Base-by-base conservation (phyloP, 2,329 filamentous ascomycete species). In the Graphilbum ipis-grandicollis region DNA sequence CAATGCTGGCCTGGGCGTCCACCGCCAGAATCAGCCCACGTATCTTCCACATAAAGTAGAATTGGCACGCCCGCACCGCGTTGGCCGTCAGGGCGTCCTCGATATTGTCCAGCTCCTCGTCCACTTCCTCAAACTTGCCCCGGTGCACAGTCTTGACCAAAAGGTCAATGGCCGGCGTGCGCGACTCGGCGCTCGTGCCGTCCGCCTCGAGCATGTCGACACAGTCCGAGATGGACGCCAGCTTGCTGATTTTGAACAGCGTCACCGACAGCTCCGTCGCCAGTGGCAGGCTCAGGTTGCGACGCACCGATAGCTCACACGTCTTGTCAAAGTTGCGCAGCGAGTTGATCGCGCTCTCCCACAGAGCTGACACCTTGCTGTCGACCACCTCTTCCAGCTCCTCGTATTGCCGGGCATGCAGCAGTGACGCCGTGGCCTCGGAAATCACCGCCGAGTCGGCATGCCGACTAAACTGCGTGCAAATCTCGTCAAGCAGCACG, bases 1-100 rank as follows among this genome's bases (percentile, higher is more conserved):
- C 49, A 38, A 83, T 55, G 36, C 59, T 66, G 4, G 62, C 64
- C 31, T 72, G 66, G 19, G 65, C 63, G 14, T 64, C 58, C 26
- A 82, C 54, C 14, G 67, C 55, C 37, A 65, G 60, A 43, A 65
- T 62, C 41, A 83, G 50, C 36, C 66, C 62, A 37, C 73, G 70
- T 18, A 79, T 69, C 52, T 90, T 88, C 90, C 90, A 98, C 74
- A 93, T 83, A 52, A 94, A 93, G 58, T 94, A 96, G 57, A 92
- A 84, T 33, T 85, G 67, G 35, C 79, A 66, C 2, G 76, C 68
- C 45, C 80, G 79, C 48, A 92, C 79, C 22, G 84, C 78, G 47
- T 77, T 79, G 2, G 72, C 65, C 7, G 84, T 75, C 31, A 90
- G 64, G 44, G 82, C 75, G 46, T 90, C 81, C 54, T 96, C 88